A percentile compares a stretch with the other conserved stretches of the same genome.
Conservation (phyloP, 805 yeast species). For the Yarrowia yakushimensis region DNA sequence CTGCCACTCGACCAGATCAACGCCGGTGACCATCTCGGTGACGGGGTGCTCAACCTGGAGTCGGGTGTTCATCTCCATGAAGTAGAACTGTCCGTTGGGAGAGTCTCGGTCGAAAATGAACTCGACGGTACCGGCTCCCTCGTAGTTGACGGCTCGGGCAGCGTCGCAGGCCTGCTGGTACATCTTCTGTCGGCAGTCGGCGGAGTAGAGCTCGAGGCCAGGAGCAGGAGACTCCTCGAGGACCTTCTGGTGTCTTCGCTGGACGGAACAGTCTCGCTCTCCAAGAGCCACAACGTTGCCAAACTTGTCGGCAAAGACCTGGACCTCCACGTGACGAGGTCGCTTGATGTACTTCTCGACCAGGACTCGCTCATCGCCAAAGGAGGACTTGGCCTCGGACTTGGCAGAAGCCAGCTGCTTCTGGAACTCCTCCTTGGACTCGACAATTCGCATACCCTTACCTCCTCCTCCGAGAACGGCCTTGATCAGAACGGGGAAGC, state of each 20-base stretch:
- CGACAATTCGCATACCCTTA: constrained; percentile 54
- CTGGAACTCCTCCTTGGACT: constrained; percentile 46
- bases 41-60: constrained; percentile 58
- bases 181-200: constrained; percentile 45
- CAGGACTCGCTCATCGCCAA: constrained; percentile 54
- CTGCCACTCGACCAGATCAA: constrained; percentile 54
- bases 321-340: constrained; percentile 55
- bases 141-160: constrained; percentile 49
- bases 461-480: constrained; percentile 62
- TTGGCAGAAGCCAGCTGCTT: constrained; percentile 51
- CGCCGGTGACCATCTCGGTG: constrained; percentile 54
- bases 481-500: constrained; percentile 54
- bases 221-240: constrained; percentile 59
- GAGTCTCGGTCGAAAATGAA: constrained; percentile 51
- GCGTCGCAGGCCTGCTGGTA: constrained; percentile 50
- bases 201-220: constrained; percentile 42
- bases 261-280: constrained; percentile 56
- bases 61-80: constrained; percentile 56
- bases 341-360: constrained; percentile 53
- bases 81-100: constrained; percentile 46
- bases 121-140: constrained; percentile 59
- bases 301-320: constrained; percentile 53
- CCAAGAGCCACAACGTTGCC: constrained; percentile 56
- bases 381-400: constrained; percentile 52
- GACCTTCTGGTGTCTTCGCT: constrained; percentile 54